A percentile compares a stretch with the other conserved stretches of the same genome.
phyloP scores from a whole-genome alignment of 306 rosid genomes.

The Clitoria ternatea region DNA sequence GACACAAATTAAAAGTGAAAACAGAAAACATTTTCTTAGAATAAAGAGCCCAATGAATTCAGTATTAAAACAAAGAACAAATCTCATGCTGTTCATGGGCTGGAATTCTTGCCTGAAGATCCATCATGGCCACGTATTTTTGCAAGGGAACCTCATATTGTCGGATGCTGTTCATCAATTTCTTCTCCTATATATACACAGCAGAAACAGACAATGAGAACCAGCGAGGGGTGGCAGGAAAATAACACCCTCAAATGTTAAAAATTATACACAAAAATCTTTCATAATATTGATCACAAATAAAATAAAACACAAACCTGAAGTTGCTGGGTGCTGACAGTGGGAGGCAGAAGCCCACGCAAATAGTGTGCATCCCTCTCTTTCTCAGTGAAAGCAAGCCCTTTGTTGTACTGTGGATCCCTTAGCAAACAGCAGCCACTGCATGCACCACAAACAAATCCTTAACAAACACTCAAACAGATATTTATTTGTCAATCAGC shows the following conservation, averaged over 20 bases:
- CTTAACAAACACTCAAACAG: not conserved
- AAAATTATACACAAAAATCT: not conserved
- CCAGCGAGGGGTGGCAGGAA: not conserved
- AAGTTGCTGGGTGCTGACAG: slow-evolving; percentile 57
- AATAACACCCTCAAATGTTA: not conserved
- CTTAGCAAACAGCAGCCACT: slow-evolving; percentile 90
- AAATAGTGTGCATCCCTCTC: slow-evolving; percentile 96
- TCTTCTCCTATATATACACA: slow-evolving; percentile 65
- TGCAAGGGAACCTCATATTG: slow-evolving; percentile 84
- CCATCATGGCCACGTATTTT: slow-evolving; percentile 77
- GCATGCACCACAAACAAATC: slow-evolving; percentile 24
- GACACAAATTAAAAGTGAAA: no score
- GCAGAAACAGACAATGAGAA: slow-evolving; percentile 9
- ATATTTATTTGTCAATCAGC: no score
- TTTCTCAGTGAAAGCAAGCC: slow-evolving; percentile 79
- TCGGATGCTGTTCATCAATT: slow-evolving; percentile 57
- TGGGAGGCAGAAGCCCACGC: slow-evolving; percentile 95
- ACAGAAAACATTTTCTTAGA: no score
- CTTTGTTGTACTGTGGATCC: slow-evolving; percentile 96
- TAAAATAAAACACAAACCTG: slow-evolving; percentile 57
- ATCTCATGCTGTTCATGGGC: slow-evolving; percentile 11
- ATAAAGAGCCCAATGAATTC: no score
- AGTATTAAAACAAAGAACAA: no score
- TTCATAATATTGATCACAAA: no score
- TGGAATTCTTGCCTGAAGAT: slow-evolving; percentile 68